Evolutionary conservation across 139 green algal genomes (phyloP).

Genomic region (Chlorella sorokiniana): DNA sequence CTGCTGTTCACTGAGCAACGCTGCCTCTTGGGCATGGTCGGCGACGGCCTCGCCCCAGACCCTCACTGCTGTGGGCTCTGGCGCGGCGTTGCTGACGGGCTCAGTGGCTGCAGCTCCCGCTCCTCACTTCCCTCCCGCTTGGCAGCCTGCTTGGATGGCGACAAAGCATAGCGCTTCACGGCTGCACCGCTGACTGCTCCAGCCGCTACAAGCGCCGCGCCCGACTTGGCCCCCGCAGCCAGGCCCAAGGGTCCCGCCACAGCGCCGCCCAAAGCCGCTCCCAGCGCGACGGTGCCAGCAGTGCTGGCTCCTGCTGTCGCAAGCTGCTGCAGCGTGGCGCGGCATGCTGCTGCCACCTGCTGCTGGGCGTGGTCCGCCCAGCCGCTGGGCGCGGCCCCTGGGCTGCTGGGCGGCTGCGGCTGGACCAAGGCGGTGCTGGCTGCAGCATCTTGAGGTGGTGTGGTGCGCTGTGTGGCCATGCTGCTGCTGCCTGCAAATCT

Average conservation of each 20-base stretch:
- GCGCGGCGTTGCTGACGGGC: no score
- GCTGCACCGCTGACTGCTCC: conserved; percentile 12
- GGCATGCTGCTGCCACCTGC: conserved; percentile 1
- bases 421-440: no score
- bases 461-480: neutral
- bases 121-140: neutral
- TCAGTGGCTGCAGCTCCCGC: neutral
- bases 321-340: neutral
- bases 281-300: neutral
- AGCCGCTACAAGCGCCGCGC: neutral
- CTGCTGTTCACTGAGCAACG: no score
- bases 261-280: conserved; percentile 22
- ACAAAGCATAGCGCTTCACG: neutral
- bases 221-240: conserved; percentile 28
- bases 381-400: neutral
- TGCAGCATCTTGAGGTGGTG: neutral
- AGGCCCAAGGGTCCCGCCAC: conserved; percentile 26
- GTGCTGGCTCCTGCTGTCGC: neutral
- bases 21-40: no score
- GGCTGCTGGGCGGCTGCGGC: neutral
- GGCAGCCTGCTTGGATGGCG: neutral
- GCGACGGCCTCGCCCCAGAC: no score
- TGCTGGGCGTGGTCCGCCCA: neutral
- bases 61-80: no score
- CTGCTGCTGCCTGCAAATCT: neutral